These are phyloP conservation scores for Scorias spongiosa DNA, from an alignment of 2,329 filamentous ascomycete species.

Conservation along the genomic window DNA sequence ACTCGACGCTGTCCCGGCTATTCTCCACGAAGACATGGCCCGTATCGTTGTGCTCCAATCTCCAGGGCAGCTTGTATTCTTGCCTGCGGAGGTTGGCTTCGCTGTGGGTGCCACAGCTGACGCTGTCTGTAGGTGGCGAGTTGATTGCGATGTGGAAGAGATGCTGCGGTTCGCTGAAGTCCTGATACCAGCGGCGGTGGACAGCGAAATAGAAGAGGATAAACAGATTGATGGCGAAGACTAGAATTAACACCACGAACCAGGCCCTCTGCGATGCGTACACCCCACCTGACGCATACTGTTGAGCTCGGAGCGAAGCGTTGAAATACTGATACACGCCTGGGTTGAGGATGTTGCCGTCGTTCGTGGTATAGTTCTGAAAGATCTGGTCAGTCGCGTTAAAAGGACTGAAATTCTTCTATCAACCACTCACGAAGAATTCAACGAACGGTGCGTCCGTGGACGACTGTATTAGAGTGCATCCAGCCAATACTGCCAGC, in stretches of 20 bases:
- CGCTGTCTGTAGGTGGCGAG: constrained; percentile 30
- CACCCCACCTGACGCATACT: constrained; percentile 55
- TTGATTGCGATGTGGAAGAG: constrained; percentile 59
- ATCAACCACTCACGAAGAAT: constrained; percentile 12
- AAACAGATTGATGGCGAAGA: constrained; percentile 52
- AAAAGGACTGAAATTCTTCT: not conserved
- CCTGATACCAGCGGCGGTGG: constrained; percentile 50
- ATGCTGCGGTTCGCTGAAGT: constrained; percentile 66
- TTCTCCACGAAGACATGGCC: not conserved
- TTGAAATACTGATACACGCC: constrained; percentile 46
- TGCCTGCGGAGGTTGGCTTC: not conserved
- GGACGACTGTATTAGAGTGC: constrained; percentile 47
- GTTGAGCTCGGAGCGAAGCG: constrained; percentile 46
- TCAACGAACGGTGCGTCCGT: constrained; percentile 46
- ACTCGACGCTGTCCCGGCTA: not conserved
- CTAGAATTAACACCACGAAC: constrained; percentile 47
- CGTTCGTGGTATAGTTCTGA: constrained; percentile 19
- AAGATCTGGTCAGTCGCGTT: not conserved
- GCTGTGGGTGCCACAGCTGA: not conserved
- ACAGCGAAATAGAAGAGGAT: constrained; percentile 49
- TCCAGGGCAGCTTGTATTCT: not conserved
- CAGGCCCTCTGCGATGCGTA: constrained; percentile 49
- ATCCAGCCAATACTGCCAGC: constrained; percentile 52
- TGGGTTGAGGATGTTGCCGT: constrained; percentile 20
- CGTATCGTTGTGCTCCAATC: not conserved